Base-by-base conservation (phyloP, 2,329 filamentous ascomycete species). In the Zasmidium angulare region DNA sequence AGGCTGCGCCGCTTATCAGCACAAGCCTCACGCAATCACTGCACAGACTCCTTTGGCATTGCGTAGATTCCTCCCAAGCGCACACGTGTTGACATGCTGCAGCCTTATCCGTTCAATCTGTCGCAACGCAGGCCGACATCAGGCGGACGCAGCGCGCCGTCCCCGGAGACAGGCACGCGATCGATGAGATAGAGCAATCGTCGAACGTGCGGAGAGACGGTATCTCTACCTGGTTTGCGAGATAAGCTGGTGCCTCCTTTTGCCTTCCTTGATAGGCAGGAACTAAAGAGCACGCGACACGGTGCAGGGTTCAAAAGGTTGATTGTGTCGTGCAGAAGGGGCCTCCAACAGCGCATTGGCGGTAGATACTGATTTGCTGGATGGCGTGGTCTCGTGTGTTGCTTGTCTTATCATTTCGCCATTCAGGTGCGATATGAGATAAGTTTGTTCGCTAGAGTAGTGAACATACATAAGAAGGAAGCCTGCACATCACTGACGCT, bases 251-350 rank as follows among this genome's bases (percentile, higher is more conserved):
- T n/a, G 49, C 31, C 46, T 40, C 21, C 46, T 26, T 7, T 50
- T 51, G 19, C 2, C 29, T 14, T 52, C 26, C 47, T 24, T 36
- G 57, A 59, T 55, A 59, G 57, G 57, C 57, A 56, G 48, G 57
- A 36, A 55, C 57, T n/a, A 46, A 49, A 43, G 36, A 50, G 53
- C 53, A 55, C 57, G 31, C 46, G 53, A 46, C 17, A 23, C 19
- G 22, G 22, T 31, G 40, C 53, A 55, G 53, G 53, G 53, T 55
- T 55, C 43, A 53, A 43, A n/a, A 43, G 36, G 36, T 43, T 43
- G 51, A 23, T 46, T 31, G 48, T 55, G 53, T 55, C 53, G 53
- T 55, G 53, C 53, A 48, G 24, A 48, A 20, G 19, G 52, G 4
- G 26, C 26, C 46, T 23, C 19, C 3, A 19, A 46, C 26, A 31